phyloP scores from a whole-genome alignment of 2,329 filamentous ascomycete genomes.

The Scorias spongiosa region DNA sequence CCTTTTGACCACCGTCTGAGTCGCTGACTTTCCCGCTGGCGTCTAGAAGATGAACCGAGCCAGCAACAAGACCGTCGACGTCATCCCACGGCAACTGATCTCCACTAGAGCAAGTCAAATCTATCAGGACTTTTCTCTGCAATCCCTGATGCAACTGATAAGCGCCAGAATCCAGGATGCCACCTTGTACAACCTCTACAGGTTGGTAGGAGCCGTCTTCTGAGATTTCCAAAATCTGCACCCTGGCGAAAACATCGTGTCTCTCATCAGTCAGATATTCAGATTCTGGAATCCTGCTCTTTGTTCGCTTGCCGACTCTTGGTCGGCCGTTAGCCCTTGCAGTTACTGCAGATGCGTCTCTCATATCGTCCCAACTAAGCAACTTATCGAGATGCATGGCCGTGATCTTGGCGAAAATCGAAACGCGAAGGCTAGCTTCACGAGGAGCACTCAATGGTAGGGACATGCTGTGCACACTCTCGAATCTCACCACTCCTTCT shows the following conservation, averaged over 20 bases:
- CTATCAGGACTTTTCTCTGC: slow-evolving; percentile 74
- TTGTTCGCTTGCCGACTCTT: slow-evolving; percentile 18
- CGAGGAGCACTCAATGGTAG: slow-evolving; percentile 64
- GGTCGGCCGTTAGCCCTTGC: not conserved
- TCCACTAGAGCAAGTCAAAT: slow-evolving; percentile 80
- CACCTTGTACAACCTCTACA: slow-evolving; percentile 80
- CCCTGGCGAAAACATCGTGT: slow-evolving; percentile 75
- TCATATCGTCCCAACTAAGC: slow-evolving; percentile 97
- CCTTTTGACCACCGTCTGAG: slow-evolving; percentile 47
- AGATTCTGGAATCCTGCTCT: slow-evolving; percentile 67
- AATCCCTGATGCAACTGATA: slow-evolving; percentile 93
- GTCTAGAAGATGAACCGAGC: slow-evolving; percentile 70
- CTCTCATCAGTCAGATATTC: slow-evolving; percentile 90
- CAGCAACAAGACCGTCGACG: slow-evolving; percentile 60
- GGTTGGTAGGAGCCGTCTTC: slow-evolving; percentile 84
- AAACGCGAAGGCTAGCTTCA: slow-evolving; percentile 64
- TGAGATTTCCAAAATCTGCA: slow-evolving; percentile 82
- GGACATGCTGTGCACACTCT: slow-evolving; percentile 97
- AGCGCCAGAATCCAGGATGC: slow-evolving; percentile 69
- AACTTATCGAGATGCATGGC: slow-evolving; percentile 93
- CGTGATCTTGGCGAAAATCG: slow-evolving; percentile 82
- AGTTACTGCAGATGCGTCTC: slow-evolving; percentile 45
- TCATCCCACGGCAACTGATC: slow-evolving; percentile 81
- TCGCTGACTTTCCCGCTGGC: slow-evolving; percentile 73
- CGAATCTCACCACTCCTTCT: slow-evolving; percentile 80